These are phyloP conservation scores for Barnettozyma botsteinii DNA, from an alignment of 805 yeast species.

Conservation along the genomic window DNA sequence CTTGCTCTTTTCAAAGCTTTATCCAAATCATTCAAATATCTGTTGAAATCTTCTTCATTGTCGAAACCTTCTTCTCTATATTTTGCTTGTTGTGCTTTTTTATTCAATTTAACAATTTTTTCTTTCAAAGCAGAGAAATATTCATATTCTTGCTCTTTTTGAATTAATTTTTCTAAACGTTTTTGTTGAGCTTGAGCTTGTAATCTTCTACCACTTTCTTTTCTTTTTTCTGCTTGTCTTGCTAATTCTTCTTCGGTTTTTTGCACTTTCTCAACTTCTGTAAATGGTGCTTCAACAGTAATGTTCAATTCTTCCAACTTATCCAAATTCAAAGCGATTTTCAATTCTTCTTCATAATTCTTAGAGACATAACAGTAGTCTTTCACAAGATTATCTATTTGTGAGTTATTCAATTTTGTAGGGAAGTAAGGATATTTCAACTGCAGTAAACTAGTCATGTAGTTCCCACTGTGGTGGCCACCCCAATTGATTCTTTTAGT, in stretches of 20 bases:
- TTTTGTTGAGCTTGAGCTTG: constrained; percentile 91
- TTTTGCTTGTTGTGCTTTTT: constrained; percentile 47
- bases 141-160: constrained; percentile 73
- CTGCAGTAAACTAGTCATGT: constrained; percentile 53
- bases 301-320: constrained; percentile 63
- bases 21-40: constrained; percentile 59
- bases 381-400: constrained; percentile 61
- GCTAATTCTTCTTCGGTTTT: constrained; percentile 81
- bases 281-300: constrained; percentile 77
- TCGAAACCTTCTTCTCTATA: constrained; percentile 73
- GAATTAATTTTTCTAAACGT: constrained; percentile 70
- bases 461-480: constrained; percentile 67
- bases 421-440: constrained; percentile 94
- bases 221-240: constrained; percentile 68
- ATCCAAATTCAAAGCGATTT: constrained; percentile 51
- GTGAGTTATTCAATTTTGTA: constrained; percentile 53
- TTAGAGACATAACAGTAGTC: constrained; percentile 74
- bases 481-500: constrained; percentile 90
- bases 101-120: constrained; percentile 43
- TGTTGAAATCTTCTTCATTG: constrained; percentile 63
- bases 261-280: constrained; percentile 57
- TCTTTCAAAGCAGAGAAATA: constrained; percentile 59
- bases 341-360: constrained; percentile 61
- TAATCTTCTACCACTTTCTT: constrained; percentile 79
- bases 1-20: constrained; percentile 63